phyloP scores from a whole-genome alignment of 768 basidiomycete species.

The Lentinula raphanica region DNA sequence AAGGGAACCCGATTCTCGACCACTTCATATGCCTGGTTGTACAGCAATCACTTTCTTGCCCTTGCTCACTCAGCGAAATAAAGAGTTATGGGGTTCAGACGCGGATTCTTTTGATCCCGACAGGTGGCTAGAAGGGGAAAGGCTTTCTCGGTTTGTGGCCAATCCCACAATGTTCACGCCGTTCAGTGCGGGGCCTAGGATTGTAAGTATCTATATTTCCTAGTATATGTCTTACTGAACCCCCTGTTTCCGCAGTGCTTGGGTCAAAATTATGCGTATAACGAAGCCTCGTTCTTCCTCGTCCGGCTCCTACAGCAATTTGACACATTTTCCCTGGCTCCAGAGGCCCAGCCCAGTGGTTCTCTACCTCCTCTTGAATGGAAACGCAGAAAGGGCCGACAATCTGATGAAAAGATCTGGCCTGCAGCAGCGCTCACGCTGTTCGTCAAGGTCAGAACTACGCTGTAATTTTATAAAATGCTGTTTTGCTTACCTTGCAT shows the following conservation, averaged over 20 bases:
- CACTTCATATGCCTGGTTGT: conserved; percentile 54
- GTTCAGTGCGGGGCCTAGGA: conserved; percentile 67
- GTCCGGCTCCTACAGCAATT: conserved; percentile 63
- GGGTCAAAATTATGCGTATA: conserved; percentile 72
- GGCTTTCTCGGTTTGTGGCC: conserved; percentile 43
- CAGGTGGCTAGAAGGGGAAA: conserved; percentile 62
- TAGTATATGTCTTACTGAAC: too few species aligned
- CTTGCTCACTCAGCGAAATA: conserved; percentile 62
- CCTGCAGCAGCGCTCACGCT: conserved; percentile 62
- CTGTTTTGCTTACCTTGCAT: conserved; percentile 12
- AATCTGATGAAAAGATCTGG: conserved; percentile 53
- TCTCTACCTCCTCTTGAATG: conserved; percentile 62
- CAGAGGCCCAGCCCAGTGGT: conserved; percentile 55
- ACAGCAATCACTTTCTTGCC: conserved; percentile 57
- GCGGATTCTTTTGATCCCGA: conserved; percentile 77
- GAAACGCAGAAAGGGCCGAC: conserved; percentile 42
- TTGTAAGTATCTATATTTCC: too few species aligned
- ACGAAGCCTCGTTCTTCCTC: conserved; percentile 71
- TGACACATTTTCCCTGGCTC: conserved; percentile 51
- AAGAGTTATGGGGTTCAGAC: conserved; percentile 67
- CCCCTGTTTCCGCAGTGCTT: conserved; percentile 42
- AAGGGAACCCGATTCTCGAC: conserved; percentile 25
- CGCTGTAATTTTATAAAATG: too few species aligned
- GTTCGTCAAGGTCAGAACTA: conserved; percentile 62
- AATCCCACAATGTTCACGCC: conserved; percentile 70